Conservation (phyloP, 2,329 filamentous ascomycete genomes). For the Botrytis cinerea region DNA sequence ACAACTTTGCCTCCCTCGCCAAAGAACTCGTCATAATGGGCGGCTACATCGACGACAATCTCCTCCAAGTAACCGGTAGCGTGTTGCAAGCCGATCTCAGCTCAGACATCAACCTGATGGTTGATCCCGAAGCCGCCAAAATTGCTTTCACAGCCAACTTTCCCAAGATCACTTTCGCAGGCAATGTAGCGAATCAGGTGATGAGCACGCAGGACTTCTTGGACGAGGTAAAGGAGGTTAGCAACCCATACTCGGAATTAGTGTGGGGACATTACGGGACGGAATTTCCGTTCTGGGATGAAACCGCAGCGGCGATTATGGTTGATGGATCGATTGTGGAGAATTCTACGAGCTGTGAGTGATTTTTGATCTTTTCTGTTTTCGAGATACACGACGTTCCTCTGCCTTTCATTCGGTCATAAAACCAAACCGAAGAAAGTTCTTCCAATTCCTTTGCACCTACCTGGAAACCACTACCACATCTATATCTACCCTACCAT, state of each 20-base stretch:
- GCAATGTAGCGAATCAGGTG: conserved; percentile 52
- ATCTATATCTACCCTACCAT: no score
- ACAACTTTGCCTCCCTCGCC: conserved; percentile 48
- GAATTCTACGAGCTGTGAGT: conserved; percentile 44
- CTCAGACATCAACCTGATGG: conserved; percentile 51
- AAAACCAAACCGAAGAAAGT: no score
- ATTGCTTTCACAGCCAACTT: conserved; percentile 52
- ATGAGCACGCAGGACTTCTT: conserved; percentile 45
- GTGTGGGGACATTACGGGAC: conserved; percentile 46
- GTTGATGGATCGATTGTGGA: conserved; percentile 44
- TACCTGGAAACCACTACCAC: no score
- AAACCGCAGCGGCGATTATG: conserved; percentile 48
- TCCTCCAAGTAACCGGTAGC: conserved; percentile 41
- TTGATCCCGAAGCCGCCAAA: conserved; percentile 53
- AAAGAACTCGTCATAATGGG: conserved; percentile 54
- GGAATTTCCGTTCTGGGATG: conserved; percentile 49
- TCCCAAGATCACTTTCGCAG: conserved; percentile 48
- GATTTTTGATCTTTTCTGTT: no score
- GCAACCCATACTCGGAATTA: conserved; percentile 45
- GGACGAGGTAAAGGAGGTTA: conserved; percentile 44
- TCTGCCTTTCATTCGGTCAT: no score
- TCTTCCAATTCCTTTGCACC: no score
- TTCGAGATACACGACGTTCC: no score
- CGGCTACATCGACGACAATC: conserved; percentile 50
- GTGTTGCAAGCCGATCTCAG: conserved; percentile 38